Conservation (phyloP, 2,329 filamentous ascomycete species). For the Didymella segeticola region DNA sequence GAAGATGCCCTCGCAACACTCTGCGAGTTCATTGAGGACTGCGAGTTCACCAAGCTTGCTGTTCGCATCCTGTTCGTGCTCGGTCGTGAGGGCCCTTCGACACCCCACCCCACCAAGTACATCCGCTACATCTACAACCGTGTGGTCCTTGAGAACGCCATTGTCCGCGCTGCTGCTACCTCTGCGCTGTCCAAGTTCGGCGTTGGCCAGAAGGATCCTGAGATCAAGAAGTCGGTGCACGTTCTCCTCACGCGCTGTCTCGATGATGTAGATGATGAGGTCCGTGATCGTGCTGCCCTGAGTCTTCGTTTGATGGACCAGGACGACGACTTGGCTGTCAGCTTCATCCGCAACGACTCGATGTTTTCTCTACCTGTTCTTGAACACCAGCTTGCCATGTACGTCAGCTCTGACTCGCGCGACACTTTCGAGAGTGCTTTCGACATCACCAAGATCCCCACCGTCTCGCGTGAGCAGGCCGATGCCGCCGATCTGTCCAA, state of each 20-base stretch:
- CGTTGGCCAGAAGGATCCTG: conserved; percentile 90
- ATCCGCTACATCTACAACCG: conserved; percentile 99
- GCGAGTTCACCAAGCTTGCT: conserved; percentile 97
- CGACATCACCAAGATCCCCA: conserved; percentile 87
- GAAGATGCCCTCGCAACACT: conserved; percentile 88
- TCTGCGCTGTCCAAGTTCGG: conserved; percentile 97
- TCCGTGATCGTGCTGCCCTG: conserved; percentile 90
- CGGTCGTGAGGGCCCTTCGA: conserved; percentile 93
- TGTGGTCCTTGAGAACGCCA: conserved; percentile 95
- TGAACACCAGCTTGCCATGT: conserved; percentile 96
- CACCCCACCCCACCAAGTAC: conserved; percentile 95
- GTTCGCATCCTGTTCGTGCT: conserved; percentile 94
- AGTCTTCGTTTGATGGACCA: conserved; percentile 93
- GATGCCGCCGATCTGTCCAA: conserved; percentile 95
- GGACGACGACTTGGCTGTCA: conserved; percentile 80
- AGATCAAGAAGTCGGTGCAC: conserved; percentile 94
- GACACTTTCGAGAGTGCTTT: conserved; percentile 84
- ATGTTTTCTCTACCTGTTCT: conserved; percentile 96
- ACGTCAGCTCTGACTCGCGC: conserved; percentile 91
- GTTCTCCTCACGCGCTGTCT: conserved; percentile 92
- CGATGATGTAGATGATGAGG: conserved; percentile 97
- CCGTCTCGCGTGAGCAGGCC: conserved; percentile 94
- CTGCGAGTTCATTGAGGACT: conserved; percentile 99
- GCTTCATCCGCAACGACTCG: conserved; percentile 94
- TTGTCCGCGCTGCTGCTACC: conserved; percentile 92